These are phyloP conservation scores for Jaapia argillacea DNA, from an alignment of 768 basidiomycete species.

Conservation along the genomic window DNA sequence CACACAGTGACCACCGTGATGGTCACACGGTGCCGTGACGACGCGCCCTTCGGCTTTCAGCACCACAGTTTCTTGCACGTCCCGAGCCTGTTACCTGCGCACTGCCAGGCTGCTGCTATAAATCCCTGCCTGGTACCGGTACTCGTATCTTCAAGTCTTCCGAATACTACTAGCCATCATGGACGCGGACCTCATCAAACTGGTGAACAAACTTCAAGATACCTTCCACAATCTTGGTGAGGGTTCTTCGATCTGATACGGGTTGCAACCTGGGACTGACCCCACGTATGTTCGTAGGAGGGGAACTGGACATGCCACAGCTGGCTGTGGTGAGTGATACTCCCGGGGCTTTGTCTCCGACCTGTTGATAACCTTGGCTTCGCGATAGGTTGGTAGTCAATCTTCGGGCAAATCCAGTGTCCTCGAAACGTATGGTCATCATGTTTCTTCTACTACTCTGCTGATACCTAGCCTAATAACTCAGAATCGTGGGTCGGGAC, in stretches of 20 bases:
- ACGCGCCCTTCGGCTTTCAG: too few relatives aligned
- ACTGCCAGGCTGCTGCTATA: too few relatives aligned
- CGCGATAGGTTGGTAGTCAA: conserved; percentile 81
- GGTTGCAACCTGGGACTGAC: conserved; percentile 6
- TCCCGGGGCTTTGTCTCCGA: background rate
- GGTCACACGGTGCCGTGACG: too few relatives aligned
- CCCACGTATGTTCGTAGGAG: conserved; percentile 36
- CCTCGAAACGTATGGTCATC: conserved; percentile 74
- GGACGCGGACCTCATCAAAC: conserved; percentile 90
- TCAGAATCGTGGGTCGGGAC: conserved; percentile 84
- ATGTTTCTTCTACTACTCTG: background rate
- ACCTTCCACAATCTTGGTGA: conserved; percentile 82
- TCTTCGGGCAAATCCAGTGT: conserved; percentile 95
- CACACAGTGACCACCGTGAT: too few relatives aligned
- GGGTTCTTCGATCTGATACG: conserved; percentile 17
- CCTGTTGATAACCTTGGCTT: background rate
- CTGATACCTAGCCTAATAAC: conserved; percentile 3
- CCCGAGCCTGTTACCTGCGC: too few relatives aligned
- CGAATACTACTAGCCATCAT: conserved; percentile 38
- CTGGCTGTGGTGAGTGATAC: conserved; percentile 64
- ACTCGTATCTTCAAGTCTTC: too few relatives aligned
- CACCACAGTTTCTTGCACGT: too few relatives aligned
- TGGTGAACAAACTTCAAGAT: conserved; percentile 93
- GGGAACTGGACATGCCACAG: conserved; percentile 90
- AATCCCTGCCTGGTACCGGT: too few relatives aligned